Evolutionary conservation across 2,329 filamentous ascomycete species (phyloP), one percentile per base, ranked within the genome.

Genomic region (Botrytis aclada): DNA sequence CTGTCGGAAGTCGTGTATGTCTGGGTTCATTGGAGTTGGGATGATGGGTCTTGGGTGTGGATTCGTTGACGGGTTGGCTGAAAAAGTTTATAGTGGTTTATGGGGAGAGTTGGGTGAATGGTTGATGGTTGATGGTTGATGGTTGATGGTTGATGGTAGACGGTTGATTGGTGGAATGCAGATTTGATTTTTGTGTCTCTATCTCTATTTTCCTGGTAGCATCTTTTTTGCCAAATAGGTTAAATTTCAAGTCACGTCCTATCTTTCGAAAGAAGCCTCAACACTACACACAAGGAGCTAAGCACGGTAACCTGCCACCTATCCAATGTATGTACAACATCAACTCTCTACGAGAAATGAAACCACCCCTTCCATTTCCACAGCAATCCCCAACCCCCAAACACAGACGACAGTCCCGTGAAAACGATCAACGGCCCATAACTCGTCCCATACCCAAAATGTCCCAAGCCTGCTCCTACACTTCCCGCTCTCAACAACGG

Each of bases 251-350:
- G n/a, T 2, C 12, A 54, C 3, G 8, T 18, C 6, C 14, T 9
- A 0, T 9, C 3, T 29, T 18, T 29, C n/a, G 6, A 32, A 7
- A 16, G 14, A 18, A 56, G 0, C 0, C 7, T 56, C n/a, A 29
- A 32, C n/a, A 18, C 51, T 29, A 8, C 5, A 56, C 9, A 29
- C 51, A 56, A 18, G 6, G 14, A 16, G 14, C n/a, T 9, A 18
- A 32, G 16, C n/a, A 18, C n/a, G 4, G 14, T 2, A 32, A 56
- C 9, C 14, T 12, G 3, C 2, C 61, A 43, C n/a, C n/a, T 29
- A 29, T 7, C 8, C 37, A 20, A 63, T 63, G 16, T 18, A 63
- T 63, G 16, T 18, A 29, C n/a, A 8, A 32, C 16, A n/a, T 6
- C 8, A 63, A 10, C 16, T 16, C 18, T 63, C 37, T 63, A 41